phyloP scores from a whole-genome alignment of 75 land plant species.

The Isoetes taiwanensis region DNA sequence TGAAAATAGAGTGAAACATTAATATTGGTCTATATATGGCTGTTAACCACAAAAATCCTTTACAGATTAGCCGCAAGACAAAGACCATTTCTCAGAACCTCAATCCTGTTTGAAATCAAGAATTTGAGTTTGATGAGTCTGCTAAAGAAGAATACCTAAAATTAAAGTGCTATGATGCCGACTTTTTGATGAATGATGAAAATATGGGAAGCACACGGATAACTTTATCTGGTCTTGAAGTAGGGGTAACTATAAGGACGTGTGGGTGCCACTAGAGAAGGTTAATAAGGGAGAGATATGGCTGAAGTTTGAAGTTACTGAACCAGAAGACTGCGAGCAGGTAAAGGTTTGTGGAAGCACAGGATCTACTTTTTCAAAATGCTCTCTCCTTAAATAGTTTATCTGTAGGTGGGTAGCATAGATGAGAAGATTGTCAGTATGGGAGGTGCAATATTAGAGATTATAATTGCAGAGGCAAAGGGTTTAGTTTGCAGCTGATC shows the following conservation, averaged over 20 bases:
- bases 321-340: too few relatives aligned
- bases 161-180: slow-evolving; percentile 66
- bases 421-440: slow-evolving; percentile 8
- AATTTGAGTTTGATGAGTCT: slow-evolving; percentile 66
- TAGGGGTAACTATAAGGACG: slow-evolving; percentile 50
- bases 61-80: slow-evolving; percentile 50
- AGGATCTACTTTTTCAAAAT: not conserved
- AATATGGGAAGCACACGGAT: slow-evolving; percentile 73
- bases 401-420: too few relatives aligned
- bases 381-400: not conserved
- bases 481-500: slow-evolving; percentile 85
- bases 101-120: slow-evolving; percentile 68
- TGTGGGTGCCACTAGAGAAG: slow-evolving; percentile 86
- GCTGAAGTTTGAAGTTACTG: slow-evolving; percentile 51
- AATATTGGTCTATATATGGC: too few relatives aligned
- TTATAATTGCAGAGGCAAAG: slow-evolving; percentile 68
- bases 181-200: slow-evolving; percentile 64
- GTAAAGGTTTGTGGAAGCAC: too few relatives aligned
- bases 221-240: slow-evolving; percentile 68
- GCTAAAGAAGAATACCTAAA: slow-evolving; percentile 65
- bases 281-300: slow-evolving; percentile 72
- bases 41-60: too few relatives aligned
- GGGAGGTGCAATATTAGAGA: slow-evolving; percentile 55
- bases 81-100: slow-evolving; percentile 33
- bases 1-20: too few relatives aligned